These are phyloP conservation scores for Fusarium sp. DNA, from an alignment of 2,329 filamentous ascomycete genomes.

Conservation along the genomic window DNA sequence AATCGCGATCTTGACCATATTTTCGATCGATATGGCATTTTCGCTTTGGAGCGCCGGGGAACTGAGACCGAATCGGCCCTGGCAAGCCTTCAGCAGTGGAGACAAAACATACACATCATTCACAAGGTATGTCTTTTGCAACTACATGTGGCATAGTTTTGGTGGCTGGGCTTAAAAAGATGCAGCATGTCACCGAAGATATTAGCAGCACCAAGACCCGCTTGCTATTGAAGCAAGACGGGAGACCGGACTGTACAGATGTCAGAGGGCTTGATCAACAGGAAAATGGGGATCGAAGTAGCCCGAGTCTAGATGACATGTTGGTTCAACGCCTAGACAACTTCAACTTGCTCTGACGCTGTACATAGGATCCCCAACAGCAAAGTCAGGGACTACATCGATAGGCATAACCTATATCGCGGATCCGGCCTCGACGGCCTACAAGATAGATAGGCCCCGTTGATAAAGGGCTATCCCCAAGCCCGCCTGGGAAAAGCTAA, in stretches of 20 bases:
- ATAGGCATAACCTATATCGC: constrained; percentile 73
- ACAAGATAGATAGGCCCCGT: not conserved
- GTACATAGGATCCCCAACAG: constrained; percentile 64
- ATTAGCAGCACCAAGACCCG: constrained; percentile 87
- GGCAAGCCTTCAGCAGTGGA: constrained; percentile 82
- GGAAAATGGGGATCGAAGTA: not conserved
- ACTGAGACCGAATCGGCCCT: constrained; percentile 91
- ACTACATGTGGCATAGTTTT: not conserved
- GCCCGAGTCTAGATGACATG: not conserved
- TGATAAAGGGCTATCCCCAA: not conserved
- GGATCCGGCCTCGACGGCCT: constrained; percentile 37
- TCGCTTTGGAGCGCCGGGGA: constrained; percentile 88
- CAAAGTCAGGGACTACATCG: constrained; percentile 80
- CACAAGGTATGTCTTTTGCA: constrained; percentile 55
- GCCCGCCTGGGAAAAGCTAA: not conserved
- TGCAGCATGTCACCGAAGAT: constrained; percentile 80
- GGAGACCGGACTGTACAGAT: constrained; percentile 79
- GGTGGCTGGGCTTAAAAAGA: not conserved
- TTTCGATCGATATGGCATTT: constrained; percentile 82
- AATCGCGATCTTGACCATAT: constrained; percentile 89
- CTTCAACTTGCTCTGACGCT: not conserved
- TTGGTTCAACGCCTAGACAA: not conserved
- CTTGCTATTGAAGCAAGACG: constrained; percentile 80
- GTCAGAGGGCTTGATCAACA: constrained; percentile 11
- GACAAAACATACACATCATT: constrained; percentile 88